phyloP scores from a whole-genome alignment of 139 green algal species.

The Asterochloris erici region DNA sequence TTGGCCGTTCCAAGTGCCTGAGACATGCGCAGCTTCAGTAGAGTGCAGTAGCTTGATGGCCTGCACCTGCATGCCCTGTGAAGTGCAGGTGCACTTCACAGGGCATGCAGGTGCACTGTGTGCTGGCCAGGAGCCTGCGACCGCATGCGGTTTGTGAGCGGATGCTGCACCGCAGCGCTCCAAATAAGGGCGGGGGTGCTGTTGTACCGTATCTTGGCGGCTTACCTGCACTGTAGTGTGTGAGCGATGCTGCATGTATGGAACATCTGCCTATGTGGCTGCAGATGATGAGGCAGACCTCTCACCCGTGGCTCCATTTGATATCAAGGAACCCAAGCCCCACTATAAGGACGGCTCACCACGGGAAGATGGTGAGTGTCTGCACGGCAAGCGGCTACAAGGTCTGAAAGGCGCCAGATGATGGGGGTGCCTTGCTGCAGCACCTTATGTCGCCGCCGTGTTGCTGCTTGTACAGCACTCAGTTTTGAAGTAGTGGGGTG shows the following conservation, averaged over 20 bases:
- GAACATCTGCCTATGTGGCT: not conserved
- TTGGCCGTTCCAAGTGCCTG: not conserved
- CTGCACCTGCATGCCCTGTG: too few species aligned
- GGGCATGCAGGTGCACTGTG: not conserved
- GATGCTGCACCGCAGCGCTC: not conserved
- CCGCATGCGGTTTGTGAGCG: not conserved
- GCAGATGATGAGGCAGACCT: constrained; percentile 47
- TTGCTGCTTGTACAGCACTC: not conserved
- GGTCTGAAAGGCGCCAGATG: not conserved
- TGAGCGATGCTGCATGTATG: not conserved
- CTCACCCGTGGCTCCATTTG: constrained; percentile 62
- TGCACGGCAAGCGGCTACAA: not conserved
- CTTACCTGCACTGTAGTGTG: not conserved
- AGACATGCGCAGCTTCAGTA: too few species aligned
- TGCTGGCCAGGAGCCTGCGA: not conserved
- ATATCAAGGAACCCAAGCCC: constrained; percentile 62
- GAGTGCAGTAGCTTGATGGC: not conserved
- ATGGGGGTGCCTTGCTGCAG: not conserved
- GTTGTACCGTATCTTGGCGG: not conserved
- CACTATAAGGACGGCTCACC: constrained; percentile 41
- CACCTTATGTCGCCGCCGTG: not conserved
- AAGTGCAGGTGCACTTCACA: not conserved
- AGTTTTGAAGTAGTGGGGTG: not conserved
- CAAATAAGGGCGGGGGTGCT: not conserved
- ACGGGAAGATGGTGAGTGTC: constrained; percentile 45